These are phyloP conservation scores for Gynostemma pentaphyllum DNA, from an alignment of 306 rosid species.

Conservation along the genomic window DNA sequence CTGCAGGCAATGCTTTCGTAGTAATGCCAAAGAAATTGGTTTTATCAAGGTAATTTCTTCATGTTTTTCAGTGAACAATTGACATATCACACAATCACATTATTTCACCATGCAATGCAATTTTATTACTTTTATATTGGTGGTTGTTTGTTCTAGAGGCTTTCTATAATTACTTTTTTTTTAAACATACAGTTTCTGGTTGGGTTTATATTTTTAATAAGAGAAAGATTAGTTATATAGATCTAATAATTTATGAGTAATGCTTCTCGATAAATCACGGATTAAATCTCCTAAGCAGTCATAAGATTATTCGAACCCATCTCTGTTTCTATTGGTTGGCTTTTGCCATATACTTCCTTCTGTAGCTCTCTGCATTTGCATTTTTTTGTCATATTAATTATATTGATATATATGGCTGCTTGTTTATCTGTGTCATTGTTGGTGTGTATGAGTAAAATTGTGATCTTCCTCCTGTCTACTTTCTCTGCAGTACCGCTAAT, in stretches of 20 bases:
- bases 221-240: too few relatives aligned
- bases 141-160: neutral
- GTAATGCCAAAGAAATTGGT: slow-evolving; percentile 54
- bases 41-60: slow-evolving; percentile 27
- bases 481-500: neutral
- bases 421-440: too few relatives aligned
- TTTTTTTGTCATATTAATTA: neutral
- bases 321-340: too few relatives aligned
- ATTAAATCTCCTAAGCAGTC: too few relatives aligned
- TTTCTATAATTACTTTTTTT: neutral
- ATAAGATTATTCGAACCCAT: too few relatives aligned
- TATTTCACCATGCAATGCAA: neutral
- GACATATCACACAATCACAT: neutral
- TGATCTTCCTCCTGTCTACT: neutral
- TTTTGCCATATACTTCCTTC: too few relatives aligned
- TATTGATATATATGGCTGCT: neutral
- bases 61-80: neutral
- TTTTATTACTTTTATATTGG: neutral
- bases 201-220: too few relatives aligned
- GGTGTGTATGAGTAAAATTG: too few relatives aligned
- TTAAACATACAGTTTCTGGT: too few relatives aligned
- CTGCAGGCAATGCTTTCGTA: slow-evolving; percentile 60
- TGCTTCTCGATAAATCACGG: too few relatives aligned
- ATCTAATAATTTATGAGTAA: too few relatives aligned
- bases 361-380: neutral